phyloP scores from a whole-genome alignment of 306 rosid genomes.

The Carpinus fangiana region DNA sequence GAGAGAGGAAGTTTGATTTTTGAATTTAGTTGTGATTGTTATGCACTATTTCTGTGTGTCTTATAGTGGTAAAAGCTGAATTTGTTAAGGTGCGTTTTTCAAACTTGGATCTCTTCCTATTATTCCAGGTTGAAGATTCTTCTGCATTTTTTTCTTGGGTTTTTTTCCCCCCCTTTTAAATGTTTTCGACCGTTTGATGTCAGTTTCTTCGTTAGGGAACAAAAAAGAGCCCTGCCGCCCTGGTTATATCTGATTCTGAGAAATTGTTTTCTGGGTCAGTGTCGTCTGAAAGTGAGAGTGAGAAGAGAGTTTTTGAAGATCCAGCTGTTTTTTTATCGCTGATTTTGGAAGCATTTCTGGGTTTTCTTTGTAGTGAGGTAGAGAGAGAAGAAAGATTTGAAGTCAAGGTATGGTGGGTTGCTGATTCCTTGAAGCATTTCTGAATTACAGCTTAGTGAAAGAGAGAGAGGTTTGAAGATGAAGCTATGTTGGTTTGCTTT shows the following conservation, averaged over 20 bases:
- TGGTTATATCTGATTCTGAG: conserved; percentile 36
- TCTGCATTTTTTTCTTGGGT: conserved; percentile 16
- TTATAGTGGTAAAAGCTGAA: conserved; percentile 27
- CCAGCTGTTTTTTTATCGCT: conserved; percentile 37
- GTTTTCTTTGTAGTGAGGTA: neutral
- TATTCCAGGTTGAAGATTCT: conserved; percentile 25
- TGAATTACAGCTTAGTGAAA: conserved; percentile 10
- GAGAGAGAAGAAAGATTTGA: conserved; percentile 12
- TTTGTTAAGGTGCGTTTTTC: conserved; percentile 22
- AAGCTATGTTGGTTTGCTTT: conserved; percentile 45
- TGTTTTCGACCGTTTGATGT: conserved; percentile 35
- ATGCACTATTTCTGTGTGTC: conserved; percentile 23
- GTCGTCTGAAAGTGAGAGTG: conserved; percentile 25
- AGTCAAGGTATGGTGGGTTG: conserved; percentile 31
- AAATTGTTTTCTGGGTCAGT: conserved; percentile 18
- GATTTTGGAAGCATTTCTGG: conserved; percentile 41
- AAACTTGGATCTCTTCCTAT: conserved; percentile 24
- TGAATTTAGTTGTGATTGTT: conserved; percentile 45
- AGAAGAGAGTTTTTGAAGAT: conserved; percentile 29
- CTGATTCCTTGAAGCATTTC: conserved; percentile 29
- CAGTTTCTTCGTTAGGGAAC: conserved; percentile 27
- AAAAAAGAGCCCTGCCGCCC: conserved; percentile 31
- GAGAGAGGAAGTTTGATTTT: conserved; percentile 52
- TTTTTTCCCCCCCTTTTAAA: neutral
- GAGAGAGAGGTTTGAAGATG: conserved; percentile 49